phyloP scores from a whole-genome alignment of 2,329 filamentous ascomycete genomes.

The Botryotinia convoluta region DNA sequence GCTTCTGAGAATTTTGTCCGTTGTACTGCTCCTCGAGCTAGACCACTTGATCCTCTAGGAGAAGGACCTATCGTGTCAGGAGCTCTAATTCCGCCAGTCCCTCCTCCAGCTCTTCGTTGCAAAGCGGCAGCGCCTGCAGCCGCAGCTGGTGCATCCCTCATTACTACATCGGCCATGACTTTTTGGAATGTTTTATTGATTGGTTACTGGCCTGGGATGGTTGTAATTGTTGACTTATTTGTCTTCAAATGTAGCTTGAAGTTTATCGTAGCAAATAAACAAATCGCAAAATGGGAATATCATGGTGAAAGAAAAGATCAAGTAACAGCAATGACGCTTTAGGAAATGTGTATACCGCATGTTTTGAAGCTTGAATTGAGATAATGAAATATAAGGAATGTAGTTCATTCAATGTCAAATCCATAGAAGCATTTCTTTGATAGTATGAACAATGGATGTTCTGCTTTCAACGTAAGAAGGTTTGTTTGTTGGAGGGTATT shows the following conservation, averaged over 20 bases:
- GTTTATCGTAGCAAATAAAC: background rate
- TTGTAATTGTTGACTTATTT: background rate
- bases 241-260: background rate
- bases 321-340: conserved; percentile 3
- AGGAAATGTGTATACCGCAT: conserved; percentile 2
- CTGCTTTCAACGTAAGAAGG: background rate
- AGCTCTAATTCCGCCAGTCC: background rate
- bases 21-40: conserved; percentile 6
- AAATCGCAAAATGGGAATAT: background rate
- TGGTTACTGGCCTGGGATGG: background rate
- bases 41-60: background rate
- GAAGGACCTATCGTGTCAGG: background rate
- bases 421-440: conserved; percentile 2
- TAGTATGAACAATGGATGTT: conserved; percentile 9
- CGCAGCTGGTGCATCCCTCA: conserved; percentile 2
- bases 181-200: background rate
- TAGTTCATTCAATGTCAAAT: background rate
- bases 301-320: conserved; percentile 11
- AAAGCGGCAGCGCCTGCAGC: background rate
- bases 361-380: background rate
- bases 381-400: conserved; percentile 19
- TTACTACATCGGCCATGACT: conserved; percentile 3
- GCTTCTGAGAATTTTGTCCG: conserved; percentile 24
- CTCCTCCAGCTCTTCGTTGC: background rate
- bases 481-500: background rate